Evolutionary conservation across 225 moss, liverwort and hornwort species (phyloP), one percentile per base, ranked within the genome.

Genomic region (Neckera pumila): DNA sequence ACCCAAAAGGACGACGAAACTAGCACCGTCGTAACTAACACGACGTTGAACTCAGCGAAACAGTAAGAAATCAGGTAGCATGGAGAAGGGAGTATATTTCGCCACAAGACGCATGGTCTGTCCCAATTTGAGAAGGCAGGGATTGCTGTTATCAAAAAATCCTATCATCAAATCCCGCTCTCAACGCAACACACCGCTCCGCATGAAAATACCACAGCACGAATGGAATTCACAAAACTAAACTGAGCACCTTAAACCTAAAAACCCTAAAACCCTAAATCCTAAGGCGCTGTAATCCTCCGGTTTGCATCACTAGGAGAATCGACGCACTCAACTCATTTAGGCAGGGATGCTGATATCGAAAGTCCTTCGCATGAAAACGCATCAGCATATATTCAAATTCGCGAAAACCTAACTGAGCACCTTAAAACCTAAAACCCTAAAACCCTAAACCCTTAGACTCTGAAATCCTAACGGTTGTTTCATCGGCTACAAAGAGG

Each of bases 341-440:
- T 83, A 53, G 12, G 70, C 90, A 79, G 72, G 72, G 89, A 89
- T 60, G 90, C 73, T 56, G 79, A 88, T 89, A 88, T 81, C 91
- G 74, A 94, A 85, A 91, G 59, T 17, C 19, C 21, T 56, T 51
- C 11, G 17, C 64, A 58, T 23, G 9, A 57, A 57, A n/a, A 81
- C 2, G 75, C 45, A 65, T 21, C 42, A 21, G 3, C 40, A 38
- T 34, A 42, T 26, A 40, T 17, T 64, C 69, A 76, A 76, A 77
- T 82, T 76, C 51, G 42, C 28, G n/a, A 38, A 31, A 56, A 36
- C 64, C 79, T 43, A 38, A 42, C 19, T 10, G 2, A 34, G 42
- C 11, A 56, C 12, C 84, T 58, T 16, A 59, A 84, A 84, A 17
- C 90, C 78, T 61, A 26, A 56, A 76, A 43, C 5, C 74, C 77